phyloP scores from a whole-genome alignment of 179 eudicot species.

The Silene noctiflora region DNA sequence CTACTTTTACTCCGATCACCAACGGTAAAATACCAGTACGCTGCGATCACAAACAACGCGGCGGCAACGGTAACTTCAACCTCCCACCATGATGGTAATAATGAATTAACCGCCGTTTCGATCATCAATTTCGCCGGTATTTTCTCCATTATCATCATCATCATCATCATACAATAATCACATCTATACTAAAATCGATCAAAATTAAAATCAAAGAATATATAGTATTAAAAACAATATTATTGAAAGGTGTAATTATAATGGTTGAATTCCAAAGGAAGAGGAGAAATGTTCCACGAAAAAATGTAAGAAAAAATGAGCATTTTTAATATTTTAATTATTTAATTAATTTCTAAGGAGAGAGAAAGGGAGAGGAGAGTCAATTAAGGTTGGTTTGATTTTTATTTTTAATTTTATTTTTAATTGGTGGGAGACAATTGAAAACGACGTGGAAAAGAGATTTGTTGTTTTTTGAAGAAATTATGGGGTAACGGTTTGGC shows the following conservation, averaged over 20 bases:
- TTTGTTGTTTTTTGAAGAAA: background rate
- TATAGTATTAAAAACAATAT: no score
- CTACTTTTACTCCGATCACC: constrained; percentile 16
- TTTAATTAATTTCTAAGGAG: background rate
- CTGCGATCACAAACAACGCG: constrained; percentile 52
- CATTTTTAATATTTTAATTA: background rate
- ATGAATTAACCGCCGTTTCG: constrained; percentile 42
- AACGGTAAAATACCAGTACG: constrained; percentile 59
- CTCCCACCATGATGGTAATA: constrained; percentile 84
- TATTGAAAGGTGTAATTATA: background rate
- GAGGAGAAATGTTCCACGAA: background rate
- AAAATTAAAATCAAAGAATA: background rate
- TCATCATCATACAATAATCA: background rate
- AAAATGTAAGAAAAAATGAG: background rate
- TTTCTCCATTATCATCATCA: constrained; percentile 10
- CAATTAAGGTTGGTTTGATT: constrained; percentile 32
- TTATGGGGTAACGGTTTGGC: background rate
- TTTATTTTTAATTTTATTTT: background rate
- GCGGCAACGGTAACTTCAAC: constrained; percentile 67
- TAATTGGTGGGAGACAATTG: background rate
- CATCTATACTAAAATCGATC: background rate
- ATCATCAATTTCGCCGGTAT: constrained; percentile 34
- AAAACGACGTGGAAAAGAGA: constrained; percentile 7
- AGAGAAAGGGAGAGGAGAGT: constrained; percentile 15
- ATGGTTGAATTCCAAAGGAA: background rate